phyloP scores from a whole-genome alignment of 2,329 filamentous ascomycete species.

The Colletotrichum falcatum region DNA sequence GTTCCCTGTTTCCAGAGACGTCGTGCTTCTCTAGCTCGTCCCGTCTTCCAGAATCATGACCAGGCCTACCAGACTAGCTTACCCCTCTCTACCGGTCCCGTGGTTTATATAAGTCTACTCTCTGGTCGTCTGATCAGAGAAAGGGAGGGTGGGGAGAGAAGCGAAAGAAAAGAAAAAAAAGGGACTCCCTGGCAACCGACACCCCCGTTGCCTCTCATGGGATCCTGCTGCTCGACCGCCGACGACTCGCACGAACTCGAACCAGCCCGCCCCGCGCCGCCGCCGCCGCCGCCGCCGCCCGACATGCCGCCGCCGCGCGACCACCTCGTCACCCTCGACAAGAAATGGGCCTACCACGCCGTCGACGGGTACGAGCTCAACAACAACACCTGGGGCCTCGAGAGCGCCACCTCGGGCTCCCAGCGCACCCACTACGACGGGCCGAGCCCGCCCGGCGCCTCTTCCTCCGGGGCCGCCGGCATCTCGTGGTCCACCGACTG shows the following conservation, averaged over 20 bases:
- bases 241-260: slow-evolving; percentile 26
- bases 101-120: background rate
- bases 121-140: background rate
- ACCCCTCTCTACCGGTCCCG: background rate
- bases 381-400: slow-evolving; percentile 60
- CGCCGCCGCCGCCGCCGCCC: slow-evolving; percentile 3
- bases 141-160: no score
- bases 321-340: slow-evolving; percentile 44
- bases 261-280: slow-evolving; percentile 13
- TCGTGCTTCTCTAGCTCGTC: background rate
- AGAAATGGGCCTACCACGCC: slow-evolving; percentile 48
- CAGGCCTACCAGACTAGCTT: background rate
- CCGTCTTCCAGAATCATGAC: background rate
- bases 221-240: slow-evolving; percentile 17
- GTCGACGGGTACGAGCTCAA: slow-evolving; percentile 49
- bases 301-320: slow-evolving; percentile 44
- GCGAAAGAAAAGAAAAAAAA: background rate
- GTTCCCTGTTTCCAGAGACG: background rate
- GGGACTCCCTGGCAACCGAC: background rate
- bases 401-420: slow-evolving; percentile 49
- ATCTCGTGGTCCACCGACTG: slow-evolving; percentile 56
- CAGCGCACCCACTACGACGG: slow-evolving; percentile 57
- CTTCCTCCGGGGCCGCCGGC: slow-evolving; percentile 40
- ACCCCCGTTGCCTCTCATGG: background rate
- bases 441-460: slow-evolving; percentile 46